Evolutionary conservation across 768 basidiomycete species (phyloP), one percentile per base, ranked within the genome.

Genomic region (Suillus discolor): DNA sequence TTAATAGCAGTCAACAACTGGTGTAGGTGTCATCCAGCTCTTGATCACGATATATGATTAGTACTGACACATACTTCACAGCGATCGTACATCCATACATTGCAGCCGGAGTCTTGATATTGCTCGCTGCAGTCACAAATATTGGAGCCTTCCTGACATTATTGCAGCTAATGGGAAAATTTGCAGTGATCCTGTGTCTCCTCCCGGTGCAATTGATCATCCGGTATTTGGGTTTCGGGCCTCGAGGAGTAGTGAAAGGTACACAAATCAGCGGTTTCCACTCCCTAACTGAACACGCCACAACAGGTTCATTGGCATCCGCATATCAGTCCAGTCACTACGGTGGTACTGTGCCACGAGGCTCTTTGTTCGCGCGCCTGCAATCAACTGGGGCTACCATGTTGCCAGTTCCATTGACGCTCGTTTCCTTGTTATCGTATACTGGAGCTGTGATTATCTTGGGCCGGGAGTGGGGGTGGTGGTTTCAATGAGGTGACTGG

Each of bases 311-410:
- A 7, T 13, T 61, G 6, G 66, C 66, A 41, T 57, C 66, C 20
- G 44, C 25, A n/a, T 67, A 67, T 38, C 66, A 67, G 31, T 59
- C 63, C 36, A 34, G 16, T 23, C 20, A 44, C 15, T 61, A 61
- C n/a, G 65, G 63, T 15, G 57, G 63, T 13, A 41, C 60, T 39
- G 44, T 67, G 15, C 66, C 31, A 13, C 57, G n/a, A 31, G 42
- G 31, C 39, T 67, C 66, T 20, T 12, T 5, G 16, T 67, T 67
- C 18, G 8, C 63, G 11, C 28, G 41, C 6, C 41, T 67, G 8
- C 66, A 67, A 34, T 67, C 63, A 5, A 38, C 28, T 15, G 66
- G 66, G 18, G 66, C 63, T 18, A 47, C 7, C 42, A n/a, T 20
- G 53, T 20, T 5, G 53, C 31, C 18, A 34, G 9, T 13, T 12